These are phyloP conservation scores for Picochlorum sp. DNA, from an alignment of 139 green algal species.

Conservation along the genomic window DNA sequence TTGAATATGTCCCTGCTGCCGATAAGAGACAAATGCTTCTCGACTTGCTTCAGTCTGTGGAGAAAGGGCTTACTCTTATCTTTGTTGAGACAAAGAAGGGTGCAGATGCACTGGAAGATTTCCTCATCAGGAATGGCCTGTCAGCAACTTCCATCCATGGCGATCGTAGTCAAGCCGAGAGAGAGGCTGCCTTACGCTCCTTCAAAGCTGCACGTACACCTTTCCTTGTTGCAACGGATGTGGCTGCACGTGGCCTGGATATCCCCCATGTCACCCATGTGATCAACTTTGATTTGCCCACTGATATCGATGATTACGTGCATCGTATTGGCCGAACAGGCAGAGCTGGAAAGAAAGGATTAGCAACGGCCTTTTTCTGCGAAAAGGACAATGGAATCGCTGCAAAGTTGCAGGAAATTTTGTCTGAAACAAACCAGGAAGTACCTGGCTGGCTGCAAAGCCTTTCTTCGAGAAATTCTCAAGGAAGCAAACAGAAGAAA, in stretches of 20 bases:
- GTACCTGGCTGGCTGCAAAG: conserved; percentile 83
- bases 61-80: conserved; percentile 85
- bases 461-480: conserved; percentile 49
- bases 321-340: conserved; percentile 76
- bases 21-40: conserved; percentile 90
- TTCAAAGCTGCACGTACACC: conserved; percentile 77
- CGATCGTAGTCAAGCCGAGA: conserved; percentile 81
- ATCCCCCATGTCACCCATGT: conserved; percentile 79
- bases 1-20: conserved; percentile 66
- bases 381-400: conserved; percentile 84
- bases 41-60: conserved; percentile 81
- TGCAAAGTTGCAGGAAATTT: conserved; percentile 62
- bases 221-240: conserved; percentile 90
- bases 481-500: conserved; percentile 35
- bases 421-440: conserved; percentile 90
- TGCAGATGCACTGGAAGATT: conserved; percentile 91
- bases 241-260: conserved; percentile 90
- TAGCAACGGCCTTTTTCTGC: conserved; percentile 92
- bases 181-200: conserved; percentile 52
- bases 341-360: conserved; percentile 88
- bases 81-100: conserved; percentile 98
- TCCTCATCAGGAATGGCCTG: conserved; percentile 69
- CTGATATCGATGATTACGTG: conserved; percentile 82
- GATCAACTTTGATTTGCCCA: conserved; percentile 77
- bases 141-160: conserved; percentile 91